Evolutionary conservation across 768 basidiomycete genomes (phyloP).

Genomic region (Pleurotus tuber-regium): DNA sequence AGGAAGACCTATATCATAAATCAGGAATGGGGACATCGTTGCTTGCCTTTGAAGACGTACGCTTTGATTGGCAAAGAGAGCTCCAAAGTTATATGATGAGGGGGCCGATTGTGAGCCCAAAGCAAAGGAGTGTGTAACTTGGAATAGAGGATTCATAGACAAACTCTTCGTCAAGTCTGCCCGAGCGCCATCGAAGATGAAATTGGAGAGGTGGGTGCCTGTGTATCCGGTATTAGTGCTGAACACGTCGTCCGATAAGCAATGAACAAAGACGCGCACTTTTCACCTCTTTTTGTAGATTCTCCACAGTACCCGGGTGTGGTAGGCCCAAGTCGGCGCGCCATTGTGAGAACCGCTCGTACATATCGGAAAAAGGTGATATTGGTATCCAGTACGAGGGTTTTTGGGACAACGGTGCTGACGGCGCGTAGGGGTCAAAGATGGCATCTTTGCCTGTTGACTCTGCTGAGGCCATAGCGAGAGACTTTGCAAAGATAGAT

Average conservation of each 20-base stretch:
- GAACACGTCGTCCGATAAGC: slow-evolving; percentile 8
- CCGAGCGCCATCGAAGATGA: slow-evolving; percentile 95
- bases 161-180: slow-evolving; percentile 94
- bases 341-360: slow-evolving; percentile 78
- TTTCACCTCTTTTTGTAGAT: slow-evolving; percentile 91
- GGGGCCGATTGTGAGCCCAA: slow-evolving; percentile 83
- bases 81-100: slow-evolving; percentile 92
- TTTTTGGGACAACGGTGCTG: slow-evolving; percentile 27
- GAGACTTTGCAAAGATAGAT: slow-evolving; percentile 20
- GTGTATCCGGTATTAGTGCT: slow-evolving; percentile 10
- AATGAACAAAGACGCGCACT: slow-evolving; percentile 41
- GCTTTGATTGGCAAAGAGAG: slow-evolving; percentile 82
- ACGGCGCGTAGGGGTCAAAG: slow-evolving; percentile 33
- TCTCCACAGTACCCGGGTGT: slow-evolving; percentile 92
- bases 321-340: slow-evolving; percentile 78
- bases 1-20: slow-evolving; percentile 66
- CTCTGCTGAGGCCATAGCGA: slow-evolving; percentile 43
- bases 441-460: slow-evolving; percentile 41
- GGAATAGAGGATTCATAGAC: slow-evolving; percentile 93
- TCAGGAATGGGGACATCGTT: slow-evolving; percentile 22
- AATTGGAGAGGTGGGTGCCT: slow-evolving; percentile 93
- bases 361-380: slow-evolving; percentile 64
- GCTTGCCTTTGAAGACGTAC: slow-evolving; percentile 37
- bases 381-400: slow-evolving; percentile 40
- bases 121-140: slow-evolving; percentile 95